These are phyloP conservation scores for Coemansia sp. DNA, from an alignment of 192 early-diverging fungal species.

Conservation along the genomic window DNA sequence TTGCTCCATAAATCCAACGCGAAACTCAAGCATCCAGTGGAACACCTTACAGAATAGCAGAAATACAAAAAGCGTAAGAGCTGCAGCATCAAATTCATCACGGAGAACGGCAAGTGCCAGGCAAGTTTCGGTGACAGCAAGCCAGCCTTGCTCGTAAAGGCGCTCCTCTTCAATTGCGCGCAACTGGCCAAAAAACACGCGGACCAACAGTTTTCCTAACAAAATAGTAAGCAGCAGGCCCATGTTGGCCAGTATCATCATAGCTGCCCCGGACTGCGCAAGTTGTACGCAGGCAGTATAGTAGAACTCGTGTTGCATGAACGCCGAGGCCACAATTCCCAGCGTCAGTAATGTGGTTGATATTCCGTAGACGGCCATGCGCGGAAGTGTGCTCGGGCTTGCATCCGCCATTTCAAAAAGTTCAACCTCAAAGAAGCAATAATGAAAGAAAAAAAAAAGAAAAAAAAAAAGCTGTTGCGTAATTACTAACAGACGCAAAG, in stretches of 20 bases:
- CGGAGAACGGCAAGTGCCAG: conserved; percentile 94
- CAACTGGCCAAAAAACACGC: conserved; percentile 88
- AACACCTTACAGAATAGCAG: conserved; percentile 92
- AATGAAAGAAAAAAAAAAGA: not conserved
- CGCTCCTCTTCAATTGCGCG: conserved; percentile 95
- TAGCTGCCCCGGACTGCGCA: conserved; percentile 78
- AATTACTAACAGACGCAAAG: not conserved
- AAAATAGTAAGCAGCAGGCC: conserved; percentile 76
- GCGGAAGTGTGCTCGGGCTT: conserved; percentile 29
- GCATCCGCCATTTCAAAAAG: conserved; percentile 24
- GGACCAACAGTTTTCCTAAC: conserved; percentile 71
- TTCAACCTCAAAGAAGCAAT: not conserved
- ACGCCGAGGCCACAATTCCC: conserved; percentile 63
- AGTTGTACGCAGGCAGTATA: conserved; percentile 89
- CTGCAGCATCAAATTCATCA: conserved; percentile 89
- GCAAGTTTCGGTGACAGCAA: conserved; percentile 94
- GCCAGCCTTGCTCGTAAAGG: conserved; percentile 97
- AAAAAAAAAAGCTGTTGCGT: not conserved
- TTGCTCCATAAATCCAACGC: conserved; percentile 77
- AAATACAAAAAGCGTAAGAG: conserved; percentile 80
- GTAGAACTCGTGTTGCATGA: conserved; percentile 75
- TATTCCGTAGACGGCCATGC: conserved; percentile 71
- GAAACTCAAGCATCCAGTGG: conserved; percentile 93
- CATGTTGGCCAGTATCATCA: conserved; percentile 86
- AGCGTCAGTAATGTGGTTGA: conserved; percentile 64